phyloP scores from a whole-genome alignment of 106 monocot genomes.

The Dendrobium chrysotoxum region DNA sequence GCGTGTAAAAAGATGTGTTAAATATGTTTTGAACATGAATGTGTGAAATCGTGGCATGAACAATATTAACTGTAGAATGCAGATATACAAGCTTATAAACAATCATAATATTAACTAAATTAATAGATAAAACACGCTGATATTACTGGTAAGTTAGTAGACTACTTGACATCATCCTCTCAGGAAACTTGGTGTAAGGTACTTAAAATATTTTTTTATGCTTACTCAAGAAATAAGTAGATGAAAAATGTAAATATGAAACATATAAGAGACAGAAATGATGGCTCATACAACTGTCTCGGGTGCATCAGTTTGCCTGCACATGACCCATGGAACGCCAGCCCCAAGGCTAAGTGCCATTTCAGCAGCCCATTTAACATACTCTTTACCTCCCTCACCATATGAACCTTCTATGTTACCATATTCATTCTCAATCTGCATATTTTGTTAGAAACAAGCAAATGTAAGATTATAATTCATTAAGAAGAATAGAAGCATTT shows the following conservation, averaged over 20 bases:
- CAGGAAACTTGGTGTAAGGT: neutral
- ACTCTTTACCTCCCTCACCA: conserved; percentile 75
- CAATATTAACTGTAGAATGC: neutral
- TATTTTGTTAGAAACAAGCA: conserved; percentile 10
- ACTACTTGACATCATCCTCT: neutral
- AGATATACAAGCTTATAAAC: neutral
- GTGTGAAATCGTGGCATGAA: neutral
- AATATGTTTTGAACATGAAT: neutral
- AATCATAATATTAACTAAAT: neutral
- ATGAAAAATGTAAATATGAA: neutral
- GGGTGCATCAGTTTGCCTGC: conserved; percentile 91
- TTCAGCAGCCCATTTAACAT: conserved; percentile 83
- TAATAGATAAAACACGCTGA: neutral
- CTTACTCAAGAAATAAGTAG: neutral
- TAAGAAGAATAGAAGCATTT: neutral
- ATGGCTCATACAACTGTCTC: conserved; percentile 60
- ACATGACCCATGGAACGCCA: conserved; percentile 97
- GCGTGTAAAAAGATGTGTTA: neutral
- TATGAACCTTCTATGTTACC: conserved; percentile 75
- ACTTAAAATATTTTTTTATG: neutral
- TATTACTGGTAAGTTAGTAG: neutral
- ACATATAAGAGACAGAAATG: neutral
- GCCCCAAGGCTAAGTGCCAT: conserved; percentile 75
- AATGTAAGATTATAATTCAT: neutral
- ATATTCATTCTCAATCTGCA: conserved; percentile 99